phyloP scores from a whole-genome alignment of 2,329 filamentous ascomycete genomes.

The Aspergillus sp. region DNA sequence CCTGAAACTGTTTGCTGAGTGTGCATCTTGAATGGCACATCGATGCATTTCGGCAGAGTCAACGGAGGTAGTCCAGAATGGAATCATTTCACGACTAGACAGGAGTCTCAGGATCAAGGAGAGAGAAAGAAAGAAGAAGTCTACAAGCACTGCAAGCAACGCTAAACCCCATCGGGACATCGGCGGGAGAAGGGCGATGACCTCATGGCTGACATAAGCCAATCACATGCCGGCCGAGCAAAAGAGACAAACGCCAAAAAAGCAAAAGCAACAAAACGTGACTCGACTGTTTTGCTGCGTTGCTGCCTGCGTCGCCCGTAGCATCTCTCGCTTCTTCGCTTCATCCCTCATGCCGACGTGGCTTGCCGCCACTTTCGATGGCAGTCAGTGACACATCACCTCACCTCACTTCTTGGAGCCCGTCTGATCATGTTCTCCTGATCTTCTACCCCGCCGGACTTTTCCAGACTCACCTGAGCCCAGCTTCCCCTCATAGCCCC shows the following conservation, averaged over 20 bases:
- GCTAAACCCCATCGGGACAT: not conserved
- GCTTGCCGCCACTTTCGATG: not conserved
- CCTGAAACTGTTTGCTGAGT: no score
- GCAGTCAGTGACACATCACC: not conserved
- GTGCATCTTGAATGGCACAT: no score
- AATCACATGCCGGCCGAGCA: not conserved
- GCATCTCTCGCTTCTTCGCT: not conserved
- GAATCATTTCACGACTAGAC: not conserved
- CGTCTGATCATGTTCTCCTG: not conserved
- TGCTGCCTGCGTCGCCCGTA: no score
- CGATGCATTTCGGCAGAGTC: no score
- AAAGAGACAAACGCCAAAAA: not conserved
- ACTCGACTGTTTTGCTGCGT: no score
- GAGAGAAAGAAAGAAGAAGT: not conserved
- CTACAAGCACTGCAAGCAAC: no score
- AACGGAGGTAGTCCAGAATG: no score
- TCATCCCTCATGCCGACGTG: not conserved
- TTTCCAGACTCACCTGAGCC: not conserved
- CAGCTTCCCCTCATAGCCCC: not conserved
- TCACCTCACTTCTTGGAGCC: not conserved
- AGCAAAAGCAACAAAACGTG: not conserved
- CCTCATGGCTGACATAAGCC: not conserved
- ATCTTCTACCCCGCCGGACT: constrained; percentile 9
- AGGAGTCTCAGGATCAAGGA: not conserved
- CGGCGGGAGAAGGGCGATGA: not conserved